Evolutionary conservation across 2,329 filamentous ascomycete species (phyloP).

Genomic region (Myriangium duriaei): DNA sequence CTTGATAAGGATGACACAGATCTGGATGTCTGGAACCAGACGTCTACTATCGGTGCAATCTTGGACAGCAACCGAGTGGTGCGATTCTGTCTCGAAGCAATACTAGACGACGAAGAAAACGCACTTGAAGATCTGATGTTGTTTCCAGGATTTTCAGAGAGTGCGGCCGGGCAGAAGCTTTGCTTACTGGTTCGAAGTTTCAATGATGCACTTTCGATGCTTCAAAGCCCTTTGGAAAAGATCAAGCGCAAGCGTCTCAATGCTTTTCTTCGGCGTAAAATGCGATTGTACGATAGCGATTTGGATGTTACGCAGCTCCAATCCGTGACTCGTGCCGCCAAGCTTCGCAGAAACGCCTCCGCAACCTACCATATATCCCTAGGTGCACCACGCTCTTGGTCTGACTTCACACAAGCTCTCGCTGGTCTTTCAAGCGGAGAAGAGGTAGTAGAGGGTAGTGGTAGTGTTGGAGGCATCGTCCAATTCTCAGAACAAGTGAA

Average conservation of each 20-base stretch:
- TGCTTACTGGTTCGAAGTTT: constrained; percentile 37
- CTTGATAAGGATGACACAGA: constrained; percentile 54
- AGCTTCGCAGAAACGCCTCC: constrained; percentile 30
- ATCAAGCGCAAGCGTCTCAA: constrained; percentile 40
- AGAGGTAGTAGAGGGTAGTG: not conserved
- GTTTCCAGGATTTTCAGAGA: constrained; percentile 46
- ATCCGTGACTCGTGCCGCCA: constrained; percentile 30
- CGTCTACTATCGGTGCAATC: constrained; percentile 44
- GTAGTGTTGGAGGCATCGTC: not conserved
- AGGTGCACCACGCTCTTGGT: not conserved
- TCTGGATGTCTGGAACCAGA: constrained; percentile 50
- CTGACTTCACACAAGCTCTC: not conserved
- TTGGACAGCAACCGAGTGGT: constrained; percentile 46
- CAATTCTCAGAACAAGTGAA: not conserved
- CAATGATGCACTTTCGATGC: constrained; percentile 42
- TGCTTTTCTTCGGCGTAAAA: constrained; percentile 26
- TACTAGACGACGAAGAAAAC: constrained; percentile 49
- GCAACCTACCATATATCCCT: not conserved
- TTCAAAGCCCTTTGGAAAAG: constrained; percentile 37
- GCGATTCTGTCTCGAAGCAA: constrained; percentile 51
- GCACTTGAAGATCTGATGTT: constrained; percentile 40
- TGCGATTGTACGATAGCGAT: not conserved
- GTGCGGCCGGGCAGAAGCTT: constrained; percentile 40
- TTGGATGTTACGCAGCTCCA: constrained; percentile 17
- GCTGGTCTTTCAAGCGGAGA: not conserved